Evolutionary conservation across 495 filamentous ascomycete species (phyloP), one percentile per base, ranked within the genome.

Genomic region (Aspergillus indologenus): DNA sequence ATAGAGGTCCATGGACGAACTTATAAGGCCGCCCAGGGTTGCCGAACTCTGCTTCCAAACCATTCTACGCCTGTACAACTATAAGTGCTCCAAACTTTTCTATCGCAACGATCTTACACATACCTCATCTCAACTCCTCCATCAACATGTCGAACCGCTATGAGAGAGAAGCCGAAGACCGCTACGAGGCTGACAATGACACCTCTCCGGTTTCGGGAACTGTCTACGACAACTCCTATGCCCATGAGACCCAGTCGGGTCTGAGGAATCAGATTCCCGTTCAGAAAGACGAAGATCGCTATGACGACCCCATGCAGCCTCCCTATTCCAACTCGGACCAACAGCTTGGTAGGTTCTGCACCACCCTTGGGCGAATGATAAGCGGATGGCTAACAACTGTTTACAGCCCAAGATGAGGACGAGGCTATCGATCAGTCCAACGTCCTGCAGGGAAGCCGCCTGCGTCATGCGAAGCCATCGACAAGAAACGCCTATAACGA

Each of bases 151-250:
- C 65, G 15, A 67, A 58, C 60, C 60, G 20, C 44, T 22, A 23
- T n/a, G 64, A 73, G 61, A 58, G 67, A 61, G 58, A 65, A 50
- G 68, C 61, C 23, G 71, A 73, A 45, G 71, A 71, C 53, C 1
- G 1, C 45, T 71, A 70, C 61, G 69, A 73, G 57, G 50, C 29
- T 12, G 56, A 67, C 43, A 71, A 66, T 45, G 71, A 73, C 53
- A 0, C 51, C 14, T 64, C 65, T 1, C 68, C 67, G 15, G 57
- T 71, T 14, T 54, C 65, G 5, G 61, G 61, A 15, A 12, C 54
- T 18, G 53, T 58, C 45, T 15, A 43, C 12, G 71, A 71, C 48
- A 51, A 61, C 45, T 56, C 61, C 0, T 70, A 70, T 54, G 54
- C 57, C 17, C 23, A 57, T 29, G 64, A 69, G 45, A 59, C 64